These are phyloP conservation scores for Ogataea angusta DNA, from an alignment of 805 yeast genomes.

Conservation along the genomic window DNA sequence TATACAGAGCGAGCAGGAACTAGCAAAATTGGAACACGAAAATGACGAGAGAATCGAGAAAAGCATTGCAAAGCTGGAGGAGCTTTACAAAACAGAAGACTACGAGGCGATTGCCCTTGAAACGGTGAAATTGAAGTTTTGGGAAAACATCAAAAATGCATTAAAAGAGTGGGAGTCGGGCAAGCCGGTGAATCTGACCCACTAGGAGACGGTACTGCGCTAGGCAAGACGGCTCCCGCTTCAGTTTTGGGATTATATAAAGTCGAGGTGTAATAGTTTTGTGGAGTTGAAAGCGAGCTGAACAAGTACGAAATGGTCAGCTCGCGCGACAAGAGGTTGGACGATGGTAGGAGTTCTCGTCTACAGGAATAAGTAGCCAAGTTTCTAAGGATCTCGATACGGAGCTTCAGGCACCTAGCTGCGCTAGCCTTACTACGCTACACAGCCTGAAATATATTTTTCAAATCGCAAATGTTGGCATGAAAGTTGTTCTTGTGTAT, in stretches of 20 bases:
- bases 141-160: slow-evolving; percentile 74
- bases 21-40: slow-evolving; percentile 47
- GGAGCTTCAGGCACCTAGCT: no score
- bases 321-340: no score
- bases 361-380: no score
- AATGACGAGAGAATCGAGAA: slow-evolving; percentile 54
- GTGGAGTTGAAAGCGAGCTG: no score
- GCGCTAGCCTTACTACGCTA: not conserved
- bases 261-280: no score
- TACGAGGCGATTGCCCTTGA: slow-evolving; percentile 60
- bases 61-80: slow-evolving; percentile 43
- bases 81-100: slow-evolving; percentile 44
- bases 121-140: slow-evolving; percentile 74
- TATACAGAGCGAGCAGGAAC: slow-evolving; percentile 56
- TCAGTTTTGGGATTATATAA: no score
- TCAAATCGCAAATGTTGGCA: slow-evolving; percentile 1
- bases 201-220: slow-evolving; percentile 29
- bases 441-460: not conserved
- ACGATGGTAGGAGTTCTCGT: no score
- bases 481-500: not conserved
- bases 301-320: no score
- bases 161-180: slow-evolving; percentile 79
- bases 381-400: no score
- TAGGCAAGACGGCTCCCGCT: no score
- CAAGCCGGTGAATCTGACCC: slow-evolving; percentile 61